Conservation (phyloP, 352 stramenopile species). For the Phytophthora tentaculata region DNA sequence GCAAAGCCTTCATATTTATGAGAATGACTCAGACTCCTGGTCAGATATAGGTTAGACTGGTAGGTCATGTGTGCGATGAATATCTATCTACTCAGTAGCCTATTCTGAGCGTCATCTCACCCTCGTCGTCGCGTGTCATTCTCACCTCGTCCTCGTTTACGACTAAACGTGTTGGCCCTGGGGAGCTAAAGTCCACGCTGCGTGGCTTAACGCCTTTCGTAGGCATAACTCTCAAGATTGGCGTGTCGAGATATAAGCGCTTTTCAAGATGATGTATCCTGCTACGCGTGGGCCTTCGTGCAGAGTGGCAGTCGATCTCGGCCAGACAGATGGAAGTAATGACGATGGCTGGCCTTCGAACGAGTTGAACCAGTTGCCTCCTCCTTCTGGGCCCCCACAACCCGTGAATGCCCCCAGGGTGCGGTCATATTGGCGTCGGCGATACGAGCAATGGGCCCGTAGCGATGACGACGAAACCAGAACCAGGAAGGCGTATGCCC, state of each 20-base stretch:
- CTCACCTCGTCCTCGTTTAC: constrained; percentile 17
- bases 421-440: constrained; percentile 36
- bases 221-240: constrained; percentile 17
- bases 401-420: constrained; percentile 1
- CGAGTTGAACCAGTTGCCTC: constrained; percentile 7
- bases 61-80: neutral
- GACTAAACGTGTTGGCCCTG: constrained; percentile 2
- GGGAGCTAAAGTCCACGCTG: neutral
- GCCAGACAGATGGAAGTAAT: constrained; percentile 26
- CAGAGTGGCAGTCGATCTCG: constrained; percentile 32
- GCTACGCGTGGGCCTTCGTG: constrained; percentile 22
- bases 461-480: constrained; percentile 23
- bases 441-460: constrained; percentile 32
- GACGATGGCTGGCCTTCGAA: constrained; percentile 17
- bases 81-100: neutral
- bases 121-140: constrained; percentile 11
- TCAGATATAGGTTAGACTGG: neutral
- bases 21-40: too few species aligned
- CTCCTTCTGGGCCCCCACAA: constrained; percentile 2
- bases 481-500: constrained; percentile 26
- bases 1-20: too few species aligned
- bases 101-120: constrained; percentile 30
- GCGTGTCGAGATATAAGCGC: neutral
- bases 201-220: constrained; percentile 11
- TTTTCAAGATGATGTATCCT: constrained; percentile 30